Percentiles rank a stretch among this genome's conserved stretches.
These are phyloP conservation scores for Begonia peltatifolia DNA, from an alignment of 306 rosid genomes.

Conservation along the genomic window DNA sequence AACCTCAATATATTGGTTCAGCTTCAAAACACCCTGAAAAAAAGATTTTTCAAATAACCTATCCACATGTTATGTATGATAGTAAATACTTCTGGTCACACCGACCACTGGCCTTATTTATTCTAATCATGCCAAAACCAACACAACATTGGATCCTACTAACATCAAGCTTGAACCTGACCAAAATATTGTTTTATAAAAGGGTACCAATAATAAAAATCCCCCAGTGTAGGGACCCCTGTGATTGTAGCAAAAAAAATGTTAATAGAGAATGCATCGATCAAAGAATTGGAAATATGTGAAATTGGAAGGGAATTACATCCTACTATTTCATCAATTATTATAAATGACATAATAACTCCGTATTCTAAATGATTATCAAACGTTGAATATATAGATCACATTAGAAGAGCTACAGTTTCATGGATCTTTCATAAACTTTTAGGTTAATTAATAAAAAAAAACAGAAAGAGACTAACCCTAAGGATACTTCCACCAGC, in stretches of 20 bases:
- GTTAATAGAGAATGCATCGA: too few relatives aligned
- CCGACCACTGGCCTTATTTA: too few relatives aligned
- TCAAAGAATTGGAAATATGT: too few relatives aligned
- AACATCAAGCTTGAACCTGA: background rate
- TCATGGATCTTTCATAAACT: too few relatives aligned
- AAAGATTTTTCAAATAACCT: conserved; percentile 11
- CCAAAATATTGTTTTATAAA: background rate
- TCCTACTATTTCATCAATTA: too few relatives aligned
- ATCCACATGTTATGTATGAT: background rate
- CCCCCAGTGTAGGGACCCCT: too few relatives aligned
- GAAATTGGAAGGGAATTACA: too few relatives aligned
- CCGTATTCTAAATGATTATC: too few relatives aligned
- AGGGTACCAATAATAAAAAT: background rate
- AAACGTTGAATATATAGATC: too few relatives aligned
- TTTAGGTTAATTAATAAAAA: background rate
- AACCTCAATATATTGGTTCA: conserved; percentile 89
- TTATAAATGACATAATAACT: too few relatives aligned
- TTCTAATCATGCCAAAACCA: background rate
- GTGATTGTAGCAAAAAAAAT: too few relatives aligned
- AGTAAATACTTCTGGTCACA: background rate
- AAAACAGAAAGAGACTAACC: conserved; percentile 29
- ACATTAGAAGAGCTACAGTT: too few relatives aligned
- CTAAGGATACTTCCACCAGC: conserved; percentile 98
- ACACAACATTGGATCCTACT: background rate
- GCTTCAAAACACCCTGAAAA: conserved; percentile 78